These are phyloP conservation scores for Quercus tomentella DNA, from an alignment of 331 rosid species.

Conservation along the genomic window DNA sequence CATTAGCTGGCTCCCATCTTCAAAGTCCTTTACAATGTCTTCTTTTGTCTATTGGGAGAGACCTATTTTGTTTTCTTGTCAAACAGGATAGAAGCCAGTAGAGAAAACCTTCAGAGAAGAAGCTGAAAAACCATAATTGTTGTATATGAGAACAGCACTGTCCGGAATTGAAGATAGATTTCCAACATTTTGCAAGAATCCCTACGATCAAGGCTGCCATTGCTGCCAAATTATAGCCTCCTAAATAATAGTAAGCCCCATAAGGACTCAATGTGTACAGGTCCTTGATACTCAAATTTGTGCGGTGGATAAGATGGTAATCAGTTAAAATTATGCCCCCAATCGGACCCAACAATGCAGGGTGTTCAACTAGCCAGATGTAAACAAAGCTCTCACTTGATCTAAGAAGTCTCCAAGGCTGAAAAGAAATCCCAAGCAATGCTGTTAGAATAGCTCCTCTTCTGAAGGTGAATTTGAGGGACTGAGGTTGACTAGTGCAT, in stretches of 20 bases:
- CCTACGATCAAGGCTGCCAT: conserved; percentile 60
- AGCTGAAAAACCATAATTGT: conserved; percentile 76
- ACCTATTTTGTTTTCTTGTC: conserved; percentile 22
- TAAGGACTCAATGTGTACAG: conserved; percentile 57
- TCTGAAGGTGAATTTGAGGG: conserved; percentile 63
- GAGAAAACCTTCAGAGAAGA: conserved; percentile 61
- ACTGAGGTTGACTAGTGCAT: conserved; percentile 69
- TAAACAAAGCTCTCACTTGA: conserved; percentile 87
- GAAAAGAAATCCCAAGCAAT: conserved; percentile 67
- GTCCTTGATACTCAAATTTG: conserved; percentile 38
- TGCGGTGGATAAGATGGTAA: conserved; percentile 48
- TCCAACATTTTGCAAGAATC: conserved; percentile 63
- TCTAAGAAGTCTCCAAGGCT: conserved; percentile 82
- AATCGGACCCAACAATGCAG: conserved; percentile 84
- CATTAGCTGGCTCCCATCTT: too few species aligned
- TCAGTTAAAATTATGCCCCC: conserved; percentile 71
- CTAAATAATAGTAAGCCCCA: conserved; percentile 54
- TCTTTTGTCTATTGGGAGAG: neutral
- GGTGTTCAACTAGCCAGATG: conserved; percentile 79
- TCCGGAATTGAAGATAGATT: conserved; percentile 33
- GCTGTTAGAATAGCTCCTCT: conserved; percentile 74
- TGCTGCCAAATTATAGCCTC: conserved; percentile 72
- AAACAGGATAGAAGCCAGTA: conserved; percentile 49
- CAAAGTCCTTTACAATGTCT: too few species aligned
- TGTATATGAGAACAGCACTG: conserved; percentile 47